phyloP scores from a whole-genome alignment of 2,329 filamentous ascomycete genomes.

The Monilinia polystroma region DNA sequence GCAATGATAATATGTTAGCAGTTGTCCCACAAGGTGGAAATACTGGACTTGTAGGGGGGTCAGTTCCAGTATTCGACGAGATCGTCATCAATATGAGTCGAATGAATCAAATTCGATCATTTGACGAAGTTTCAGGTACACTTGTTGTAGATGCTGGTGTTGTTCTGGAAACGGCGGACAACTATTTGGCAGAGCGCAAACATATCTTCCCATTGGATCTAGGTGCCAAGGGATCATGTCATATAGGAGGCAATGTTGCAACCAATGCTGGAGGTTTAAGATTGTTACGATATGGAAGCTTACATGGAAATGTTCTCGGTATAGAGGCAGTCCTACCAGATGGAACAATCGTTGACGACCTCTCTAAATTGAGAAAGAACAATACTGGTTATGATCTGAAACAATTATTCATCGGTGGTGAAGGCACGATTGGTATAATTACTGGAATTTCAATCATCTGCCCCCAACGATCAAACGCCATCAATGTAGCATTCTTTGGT shows the following conservation, averaged over 20 bases:
- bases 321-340: conserved; percentile 92
- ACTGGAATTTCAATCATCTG: conserved; percentile 88
- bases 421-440: conserved; percentile 93
- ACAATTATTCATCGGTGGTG: conserved; percentile 92
- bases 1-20: conserved; percentile 87
- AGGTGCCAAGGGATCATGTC: conserved; percentile 96
- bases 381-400: conserved; percentile 98
- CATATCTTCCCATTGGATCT: conserved; percentile 95
- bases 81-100: conserved; percentile 88
- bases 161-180: conserved; percentile 85
- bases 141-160: conserved; percentile 88
- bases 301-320: conserved; percentile 90
- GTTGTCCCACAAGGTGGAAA: conserved; percentile 98
- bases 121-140: conserved; percentile 89
- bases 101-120: conserved; percentile 88
- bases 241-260: conserved; percentile 92
- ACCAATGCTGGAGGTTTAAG: conserved; percentile 94
- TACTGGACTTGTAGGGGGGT: conserved; percentile 91
- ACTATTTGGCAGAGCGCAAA: conserved; percentile 75
- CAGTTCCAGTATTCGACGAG: conserved; percentile 96
- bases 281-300: conserved; percentile 85
- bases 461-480: conserved; percentile 79
- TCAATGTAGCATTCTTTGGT: conserved; percentile 94
- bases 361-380: conserved; percentile 89
- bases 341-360: conserved; percentile 86